These are phyloP conservation scores for Chloroidium sp. DNA, from an alignment of 163 green algal species.

Conservation along the genomic window DNA sequence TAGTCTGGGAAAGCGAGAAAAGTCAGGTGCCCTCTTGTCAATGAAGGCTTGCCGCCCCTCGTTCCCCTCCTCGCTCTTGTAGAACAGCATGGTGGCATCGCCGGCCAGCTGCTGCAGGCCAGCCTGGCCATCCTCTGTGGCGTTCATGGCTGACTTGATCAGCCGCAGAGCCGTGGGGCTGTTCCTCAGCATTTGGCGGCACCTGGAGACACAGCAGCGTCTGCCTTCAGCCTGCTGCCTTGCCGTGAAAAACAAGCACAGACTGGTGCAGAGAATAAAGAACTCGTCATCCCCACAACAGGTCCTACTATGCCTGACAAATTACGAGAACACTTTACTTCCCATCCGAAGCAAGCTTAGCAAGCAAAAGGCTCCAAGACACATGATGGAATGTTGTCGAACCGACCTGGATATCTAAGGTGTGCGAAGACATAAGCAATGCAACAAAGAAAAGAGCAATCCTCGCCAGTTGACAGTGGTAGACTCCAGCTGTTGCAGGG, in stretches of 20 bases:
- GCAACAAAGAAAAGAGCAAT: background rate
- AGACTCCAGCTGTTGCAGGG: slow-evolving; percentile 75
- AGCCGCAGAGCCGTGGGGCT: slow-evolving; percentile 86
- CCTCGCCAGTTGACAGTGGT: slow-evolving; percentile 80
- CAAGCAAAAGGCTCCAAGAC: too few species aligned
- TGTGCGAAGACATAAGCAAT: background rate
- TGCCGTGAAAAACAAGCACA: too few species aligned
- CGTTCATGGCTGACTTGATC: slow-evolving; percentile 90
- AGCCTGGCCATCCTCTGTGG: slow-evolving; percentile 88
- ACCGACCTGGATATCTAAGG: background rate
- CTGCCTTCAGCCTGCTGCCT: background rate
- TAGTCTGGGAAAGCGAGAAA: slow-evolving; percentile 74
- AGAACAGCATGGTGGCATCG: slow-evolving; percentile 95
- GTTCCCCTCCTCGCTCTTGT: slow-evolving; percentile 84
- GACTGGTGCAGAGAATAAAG: too few species aligned
- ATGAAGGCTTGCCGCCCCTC: slow-evolving; percentile 86
- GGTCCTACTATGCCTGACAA: too few species aligned
- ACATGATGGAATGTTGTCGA: too few species aligned
- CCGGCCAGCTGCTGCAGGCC: slow-evolving; percentile 90
- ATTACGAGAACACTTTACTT: too few species aligned
- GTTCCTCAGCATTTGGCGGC: slow-evolving; percentile 91
- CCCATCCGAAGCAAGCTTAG: too few species aligned
- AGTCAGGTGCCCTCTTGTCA: slow-evolving; percentile 83
- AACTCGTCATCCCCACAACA: too few species aligned
- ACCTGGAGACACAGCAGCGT: slow-evolving; percentile 38